Evolutionary conservation across 768 basidiomycete genomes (phyloP), one percentile per base, ranked within the genome.

Genomic region (Lenzites betulinus): DNA sequence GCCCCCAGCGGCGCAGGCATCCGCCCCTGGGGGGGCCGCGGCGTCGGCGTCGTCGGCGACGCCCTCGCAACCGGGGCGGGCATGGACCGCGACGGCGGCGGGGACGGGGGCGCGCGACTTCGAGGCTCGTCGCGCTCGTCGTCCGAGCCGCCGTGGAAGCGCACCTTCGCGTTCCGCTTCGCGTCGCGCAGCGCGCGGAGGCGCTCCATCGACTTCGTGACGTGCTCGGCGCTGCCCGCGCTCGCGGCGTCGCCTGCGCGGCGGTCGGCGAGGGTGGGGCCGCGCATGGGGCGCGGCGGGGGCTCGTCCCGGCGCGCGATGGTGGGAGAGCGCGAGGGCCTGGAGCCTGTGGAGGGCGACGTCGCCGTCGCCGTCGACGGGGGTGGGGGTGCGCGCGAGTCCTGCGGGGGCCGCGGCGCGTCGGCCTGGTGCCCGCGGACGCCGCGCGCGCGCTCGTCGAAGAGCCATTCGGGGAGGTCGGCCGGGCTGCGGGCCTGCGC

Each of bases 391-490:
- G 26, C 43, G 6, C 30, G 51, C 20, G 61, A 59, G 48, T 64
- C 60, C 38, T 9, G n/a, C 13, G 51, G 35, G 23, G 9, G 16
- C 8, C 61, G 55, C 28, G n/a, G n/a, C 63, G 59, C 16, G 68
- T 56, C 30, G 35, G 52, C 38, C 23, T 48, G 35, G 25, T 11
- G 25, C 49, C 22, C 38, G 60, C 41, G 62, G 46, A 49, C 63
- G 59, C 77, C 76, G 43, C 83, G 79, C 66, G 88, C 86, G 42
- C 73, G 76, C 55, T 81, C 83, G 44, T 79, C 79, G 58, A 89
- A 88, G 18, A 90, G 77, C 88, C 87, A 89, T 8, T 77, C 73
- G 11, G 88, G 87, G 20, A 89, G 78, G 67, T 88, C 86, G 28
- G 78, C 66, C 11, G 80, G 82, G 38, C 78, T 75, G 25, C 78